phyloP scores from a whole-genome alignment of 257 asterid genomes.

The Nicotiana tomentosiformis region DNA sequence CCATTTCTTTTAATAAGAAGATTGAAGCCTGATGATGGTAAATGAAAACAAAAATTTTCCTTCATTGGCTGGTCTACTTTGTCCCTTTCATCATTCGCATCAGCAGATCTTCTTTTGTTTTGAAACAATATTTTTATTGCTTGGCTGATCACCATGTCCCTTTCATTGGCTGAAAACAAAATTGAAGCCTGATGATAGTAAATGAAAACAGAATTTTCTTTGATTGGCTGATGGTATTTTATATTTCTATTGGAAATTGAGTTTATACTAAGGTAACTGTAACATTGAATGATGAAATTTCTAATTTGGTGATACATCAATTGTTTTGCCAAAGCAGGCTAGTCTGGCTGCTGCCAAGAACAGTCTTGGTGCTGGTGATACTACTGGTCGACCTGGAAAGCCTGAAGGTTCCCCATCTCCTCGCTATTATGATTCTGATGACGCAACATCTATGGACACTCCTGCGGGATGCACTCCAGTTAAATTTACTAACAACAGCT shows the following conservation, averaged over 20 bases:
- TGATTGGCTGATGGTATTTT: background rate
- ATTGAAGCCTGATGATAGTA: background rate
- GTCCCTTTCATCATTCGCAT: background rate
- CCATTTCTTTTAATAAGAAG: background rate
- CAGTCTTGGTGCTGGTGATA: constrained; percentile 39
- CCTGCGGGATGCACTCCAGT: constrained; percentile 62
- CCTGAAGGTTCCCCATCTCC: constrained; percentile 51
- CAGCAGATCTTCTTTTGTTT: background rate
- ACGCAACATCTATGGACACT: constrained; percentile 47
- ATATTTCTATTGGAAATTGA: background rate
- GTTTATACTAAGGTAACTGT: background rate
- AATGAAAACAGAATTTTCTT: background rate
- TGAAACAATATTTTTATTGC: background rate
- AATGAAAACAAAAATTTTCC: background rate
- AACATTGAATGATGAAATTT: background rate
- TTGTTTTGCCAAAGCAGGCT: constrained; percentile 38
- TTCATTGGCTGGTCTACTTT: background rate
- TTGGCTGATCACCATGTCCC: background rate
- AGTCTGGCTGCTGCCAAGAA: constrained; percentile 67
- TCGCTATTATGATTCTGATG: constrained; percentile 59
- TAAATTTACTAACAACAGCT: constrained; percentile 29
- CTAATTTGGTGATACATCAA: background rate
- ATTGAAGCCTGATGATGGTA: background rate
- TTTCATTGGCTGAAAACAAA: background rate
- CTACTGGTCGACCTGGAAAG: constrained; percentile 32